Evolutionary conservation across 192 early-diverging fungal species (phyloP).

Genomic region (Kickxella alabastrina): DNA sequence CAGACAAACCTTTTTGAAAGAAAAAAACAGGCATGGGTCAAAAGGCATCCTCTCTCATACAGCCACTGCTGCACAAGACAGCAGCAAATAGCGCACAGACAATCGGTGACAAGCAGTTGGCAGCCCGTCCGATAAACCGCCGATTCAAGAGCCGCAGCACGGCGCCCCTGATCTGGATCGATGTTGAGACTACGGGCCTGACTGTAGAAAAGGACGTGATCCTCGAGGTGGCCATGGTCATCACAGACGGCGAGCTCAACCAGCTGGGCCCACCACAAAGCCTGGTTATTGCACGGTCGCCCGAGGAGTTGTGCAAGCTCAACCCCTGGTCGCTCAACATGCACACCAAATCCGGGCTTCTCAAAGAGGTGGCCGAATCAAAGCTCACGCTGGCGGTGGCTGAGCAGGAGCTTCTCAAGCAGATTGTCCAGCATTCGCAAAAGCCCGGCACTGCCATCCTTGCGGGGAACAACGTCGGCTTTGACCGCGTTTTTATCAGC

Average conservation of each 20-base stretch:
- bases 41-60: too few species aligned
- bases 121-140: background rate
- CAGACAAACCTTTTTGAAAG: background rate
- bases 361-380: conserved; percentile 61
- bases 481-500: conserved; percentile 75
- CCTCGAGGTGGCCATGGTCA: conserved; percentile 78
- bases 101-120: too few species aligned
- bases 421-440: conserved; percentile 64
- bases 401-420: conserved; percentile 62
- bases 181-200: conserved; percentile 31
- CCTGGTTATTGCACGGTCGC: conserved; percentile 63
- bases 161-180: conserved; percentile 20
- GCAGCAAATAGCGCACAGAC: too few species aligned
- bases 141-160: background rate
- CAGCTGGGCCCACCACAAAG: conserved; percentile 58
- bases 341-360: conserved; percentile 73
- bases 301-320: conserved; percentile 70
- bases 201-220: conserved; percentile 59
- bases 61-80: background rate
- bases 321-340: conserved; percentile 81
- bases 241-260: conserved; percentile 82
- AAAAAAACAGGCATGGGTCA: background rate
- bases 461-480: conserved; percentile 88
- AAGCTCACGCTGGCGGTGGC: conserved; percentile 58
- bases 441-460: conserved; percentile 56